Evolutionary conservation across 1,139 yeast species (phyloP), one percentile per base, ranked within the genome.

Genomic region (Suhomyces anneliseae): DNA sequence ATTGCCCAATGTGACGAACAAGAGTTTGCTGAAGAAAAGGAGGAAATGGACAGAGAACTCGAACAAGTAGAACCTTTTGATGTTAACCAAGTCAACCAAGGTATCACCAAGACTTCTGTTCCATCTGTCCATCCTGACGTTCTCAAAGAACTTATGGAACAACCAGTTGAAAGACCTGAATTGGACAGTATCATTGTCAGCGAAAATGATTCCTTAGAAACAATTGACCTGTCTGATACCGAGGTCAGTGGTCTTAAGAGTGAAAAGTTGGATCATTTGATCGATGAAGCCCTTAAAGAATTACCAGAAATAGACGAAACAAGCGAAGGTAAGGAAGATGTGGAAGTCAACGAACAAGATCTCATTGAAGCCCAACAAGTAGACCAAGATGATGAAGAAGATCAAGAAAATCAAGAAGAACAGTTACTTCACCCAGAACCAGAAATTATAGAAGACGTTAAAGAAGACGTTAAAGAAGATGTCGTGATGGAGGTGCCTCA

Each of bases 151-250:
- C 36, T 34, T n/a, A 34, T 34, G 36, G 19, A 34, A 5, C 4
- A 6, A 34, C 12, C 12, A n/a, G 19, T 14, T 11, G 36, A 34
- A 34, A 14, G 12, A 34, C n/a, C 36, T n/a, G 42, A 34, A 12
- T 29, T 24, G 10, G 36, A 32, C 10, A 29, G 26, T 10, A 15
- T 29, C 4, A 46, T 36, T 34, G 42, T 36, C 12, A 41, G 42
- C 9, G 50, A 49, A 34, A 37, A 34, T 27, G 50, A 51, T n/a
- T 44, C 43, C 9, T 31, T 36, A n/a, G 37, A 41, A 32, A 35
- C 42, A 41, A 31, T 31, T 12, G 44, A 42, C 27, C 42, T 19
- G 11, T 29, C 11, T 24, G 36, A 12, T 9, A 14, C 36, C 8
- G 36, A 34, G 5, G 12, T 4, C 12, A 34, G 27, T n/a, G 24